Evolutionary conservation across 371 early-diverging fungal species (phyloP).

Genomic region (Mucor saturninus): DNA sequence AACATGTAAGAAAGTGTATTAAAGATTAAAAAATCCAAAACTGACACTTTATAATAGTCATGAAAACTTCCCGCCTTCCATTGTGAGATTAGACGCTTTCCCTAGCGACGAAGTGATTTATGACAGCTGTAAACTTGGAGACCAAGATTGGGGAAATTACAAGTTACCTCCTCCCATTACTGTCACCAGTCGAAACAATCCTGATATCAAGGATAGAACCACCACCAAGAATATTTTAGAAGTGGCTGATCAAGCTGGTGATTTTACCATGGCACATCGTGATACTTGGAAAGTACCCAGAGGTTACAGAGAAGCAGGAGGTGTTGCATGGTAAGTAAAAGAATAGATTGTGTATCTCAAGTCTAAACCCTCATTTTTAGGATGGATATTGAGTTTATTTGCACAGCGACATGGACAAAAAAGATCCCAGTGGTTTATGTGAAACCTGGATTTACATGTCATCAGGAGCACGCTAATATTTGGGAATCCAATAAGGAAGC

Average conservation of each 20-base stretch:
- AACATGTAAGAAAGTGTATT: conserved; percentile 27
- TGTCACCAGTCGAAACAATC: conserved; percentile 26
- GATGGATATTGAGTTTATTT: conserved; percentile 51
- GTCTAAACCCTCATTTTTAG: neutral
- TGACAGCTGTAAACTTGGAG: conserved; percentile 37
- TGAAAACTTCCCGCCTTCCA: conserved; percentile 36
- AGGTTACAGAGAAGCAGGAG: conserved; percentile 50
- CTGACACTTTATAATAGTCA: conserved; percentile 18
- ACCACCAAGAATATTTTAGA: conserved; percentile 34
- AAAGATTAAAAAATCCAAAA: no score
- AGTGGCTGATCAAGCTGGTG: conserved; percentile 46
- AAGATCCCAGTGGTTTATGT: conserved; percentile 40
- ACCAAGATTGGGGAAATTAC: conserved; percentile 47
- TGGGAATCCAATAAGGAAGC: conserved; percentile 31
- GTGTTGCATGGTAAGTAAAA: conserved; percentile 45
- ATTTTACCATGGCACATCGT: conserved; percentile 52
- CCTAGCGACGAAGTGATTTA: conserved; percentile 41
- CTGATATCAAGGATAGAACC: conserved; percentile 19
- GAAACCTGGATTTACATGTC: conserved; percentile 41
- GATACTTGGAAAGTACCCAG: conserved; percentile 48
- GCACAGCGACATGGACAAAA: conserved; percentile 50
- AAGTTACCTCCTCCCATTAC: conserved; percentile 32
- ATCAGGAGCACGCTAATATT: conserved; percentile 44
- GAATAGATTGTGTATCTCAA: neutral
- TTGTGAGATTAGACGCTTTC: conserved; percentile 36